A percentile compares a stretch with the other conserved stretches of the same genome.
These are phyloP conservation scores for Coniochaeta ligniaria DNA, from an alignment of 2,329 filamentous ascomycete genomes.

Conservation along the genomic window DNA sequence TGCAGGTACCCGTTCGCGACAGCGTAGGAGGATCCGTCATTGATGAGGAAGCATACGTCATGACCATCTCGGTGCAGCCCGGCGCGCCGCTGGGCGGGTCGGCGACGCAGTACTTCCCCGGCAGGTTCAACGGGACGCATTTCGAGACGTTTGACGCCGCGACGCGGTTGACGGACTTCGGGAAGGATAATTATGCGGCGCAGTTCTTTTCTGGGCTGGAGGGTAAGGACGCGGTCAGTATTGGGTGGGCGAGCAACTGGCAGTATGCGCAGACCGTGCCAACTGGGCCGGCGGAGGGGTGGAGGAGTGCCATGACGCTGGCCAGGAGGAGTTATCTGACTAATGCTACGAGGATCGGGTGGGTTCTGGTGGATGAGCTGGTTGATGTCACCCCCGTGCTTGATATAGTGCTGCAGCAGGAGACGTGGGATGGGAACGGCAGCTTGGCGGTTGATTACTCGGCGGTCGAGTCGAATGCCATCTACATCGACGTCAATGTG, in stretches of 20 bases:
- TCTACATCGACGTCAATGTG: slow-evolving; percentile 49
- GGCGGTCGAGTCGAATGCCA: slow-evolving; percentile 36
- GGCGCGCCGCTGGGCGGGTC: slow-evolving; percentile 50
- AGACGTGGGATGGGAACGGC: too few relatives aligned
- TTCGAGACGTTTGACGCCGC: slow-evolving; percentile 38
- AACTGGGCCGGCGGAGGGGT: slow-evolving; percentile 43
- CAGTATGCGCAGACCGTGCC: slow-evolving; percentile 49
- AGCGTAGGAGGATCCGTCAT: slow-evolving; percentile 11
- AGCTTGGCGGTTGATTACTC: slow-evolving; percentile 41
- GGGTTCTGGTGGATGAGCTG: slow-evolving; percentile 41
- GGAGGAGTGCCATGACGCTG: slow-evolving; percentile 43
- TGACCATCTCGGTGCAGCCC: slow-evolving; percentile 48
- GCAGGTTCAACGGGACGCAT: slow-evolving; percentile 58
- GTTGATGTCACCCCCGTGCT: slow-evolving; percentile 38
- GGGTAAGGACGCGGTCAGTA: slow-evolving; percentile 31
- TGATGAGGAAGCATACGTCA: slow-evolving; percentile 30
- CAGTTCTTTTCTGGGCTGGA: slow-evolving; percentile 46
- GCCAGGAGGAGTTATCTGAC: slow-evolving; percentile 45
- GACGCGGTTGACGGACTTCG: slow-evolving; percentile 35
- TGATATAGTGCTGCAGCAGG: too few relatives aligned
- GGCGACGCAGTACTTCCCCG: slow-evolving; percentile 47
- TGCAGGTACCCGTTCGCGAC: slow-evolving; percentile 41
- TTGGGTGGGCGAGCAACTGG: slow-evolving; percentile 55
- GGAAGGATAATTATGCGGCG: slow-evolving; percentile 47
- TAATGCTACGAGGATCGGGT: slow-evolving; percentile 41